Base-by-base conservation (phyloP, 768 basidiomycete genomes). In the Tylopilus cervinicoccineus region DNA sequence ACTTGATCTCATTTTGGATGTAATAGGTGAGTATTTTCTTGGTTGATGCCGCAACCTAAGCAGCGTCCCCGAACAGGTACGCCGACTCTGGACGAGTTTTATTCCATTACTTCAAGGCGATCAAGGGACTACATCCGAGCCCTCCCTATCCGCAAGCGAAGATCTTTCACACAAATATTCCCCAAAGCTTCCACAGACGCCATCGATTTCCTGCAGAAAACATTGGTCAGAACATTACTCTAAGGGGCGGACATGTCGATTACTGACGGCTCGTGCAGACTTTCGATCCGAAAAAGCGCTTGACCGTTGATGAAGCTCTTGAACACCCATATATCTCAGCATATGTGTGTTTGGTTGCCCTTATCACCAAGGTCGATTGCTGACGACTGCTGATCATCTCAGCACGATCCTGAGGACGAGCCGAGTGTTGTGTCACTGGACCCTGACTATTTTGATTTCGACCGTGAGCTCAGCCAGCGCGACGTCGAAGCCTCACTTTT, bases 351-450 rank as follows among this genome's bases (percentile, higher is more conserved):
- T 20, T 23, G 37, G 16, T 36, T 27, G 42, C 12, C 16, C 20
- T 29, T 33, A 11, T 48, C n/a, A 7, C 16, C 39, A 19, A 17
- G 36, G 19, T 29, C 8, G n/a, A 17, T 23, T 3, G 28, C 39
- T 58, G 44, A 52, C 19, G 51, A 22, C 45, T n/a, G 11, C 20
- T 28, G 34, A 23, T 50, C 41, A 20, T 51, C 47, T 51, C 23
- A 86, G 83, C 88, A 92, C 57, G 91, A 93, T 62, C 84, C 92
- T 2, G 86, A 89, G 45, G 93, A 96, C 62, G 93, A 96, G 61
- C 93, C 94, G 2, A 72, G 73, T 24, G 84, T 86, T n/a, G 75
- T 80, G 34, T 84, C 88, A 10, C 77, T 96, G 38, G 84, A 84
- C 60, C 81, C 90, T 0, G 77, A 80, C 38, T 96, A 93, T 69